phyloP scores from a whole-genome alignment of 768 basidiomycete species.

The Tremella mesenterica region DNA sequence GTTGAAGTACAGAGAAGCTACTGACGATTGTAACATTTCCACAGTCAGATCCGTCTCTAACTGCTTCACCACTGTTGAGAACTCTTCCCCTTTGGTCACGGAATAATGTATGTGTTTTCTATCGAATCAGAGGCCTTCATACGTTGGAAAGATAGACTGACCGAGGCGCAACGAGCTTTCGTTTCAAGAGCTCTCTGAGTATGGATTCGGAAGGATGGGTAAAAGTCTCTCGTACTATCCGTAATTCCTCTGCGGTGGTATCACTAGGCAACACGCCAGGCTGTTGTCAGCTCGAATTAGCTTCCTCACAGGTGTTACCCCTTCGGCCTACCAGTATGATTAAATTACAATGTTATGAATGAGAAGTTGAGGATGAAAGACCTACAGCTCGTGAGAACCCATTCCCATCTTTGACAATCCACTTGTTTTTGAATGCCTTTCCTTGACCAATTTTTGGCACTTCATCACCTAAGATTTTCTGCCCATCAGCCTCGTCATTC shows the following conservation, averaged over 20 bases:
- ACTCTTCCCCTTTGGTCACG: slow-evolving; percentile 71
- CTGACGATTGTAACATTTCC: slow-evolving; percentile 77
- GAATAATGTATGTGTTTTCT: slow-evolving; percentile 96
- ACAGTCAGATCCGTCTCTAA: slow-evolving; percentile 92
- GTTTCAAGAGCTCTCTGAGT: slow-evolving; percentile 78
- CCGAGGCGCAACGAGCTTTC: slow-evolving; percentile 81
- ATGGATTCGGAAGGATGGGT: slow-evolving; percentile 63
- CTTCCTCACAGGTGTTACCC: neutral
- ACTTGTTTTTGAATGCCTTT: slow-evolving; percentile 91
- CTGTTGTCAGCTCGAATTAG: neutral
- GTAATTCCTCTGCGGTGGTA: slow-evolving; percentile 62
- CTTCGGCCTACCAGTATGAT: too few relatives aligned
- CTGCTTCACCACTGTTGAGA: slow-evolving; percentile 83
- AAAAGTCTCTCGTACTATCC: slow-evolving; percentile 64
- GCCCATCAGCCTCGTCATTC: slow-evolving; percentile 9
- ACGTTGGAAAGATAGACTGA: slow-evolving; percentile 38
- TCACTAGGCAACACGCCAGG: slow-evolving; percentile 58
- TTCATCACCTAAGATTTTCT: slow-evolving; percentile 67
- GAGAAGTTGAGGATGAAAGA: slow-evolving; percentile 16
- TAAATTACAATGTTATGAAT: too few relatives aligned
- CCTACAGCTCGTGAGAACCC: slow-evolving; percentile 74
- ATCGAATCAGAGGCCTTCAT: neutral
- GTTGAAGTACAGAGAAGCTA: neutral
- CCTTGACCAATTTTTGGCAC: slow-evolving; percentile 87
- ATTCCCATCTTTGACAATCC: slow-evolving; percentile 85